Evolutionary conservation across 768 basidiomycete species (phyloP).

Genomic region (Multifurca ochricompacta): DNA sequence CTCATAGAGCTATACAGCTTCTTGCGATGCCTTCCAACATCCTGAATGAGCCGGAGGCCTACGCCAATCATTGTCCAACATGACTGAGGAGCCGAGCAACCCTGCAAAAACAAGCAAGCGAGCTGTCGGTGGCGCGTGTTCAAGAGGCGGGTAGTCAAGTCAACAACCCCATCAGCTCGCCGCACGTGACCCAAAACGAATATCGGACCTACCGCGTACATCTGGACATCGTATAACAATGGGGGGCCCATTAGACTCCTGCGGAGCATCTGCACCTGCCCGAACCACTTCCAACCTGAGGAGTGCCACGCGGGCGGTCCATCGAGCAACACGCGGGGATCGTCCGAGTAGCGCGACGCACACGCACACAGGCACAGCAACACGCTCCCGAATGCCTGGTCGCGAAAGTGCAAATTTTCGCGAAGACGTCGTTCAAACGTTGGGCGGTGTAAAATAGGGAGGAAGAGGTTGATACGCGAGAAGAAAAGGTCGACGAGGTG

Average conservation of each 20-base stretch:
- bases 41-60: slow-evolving; percentile 65
- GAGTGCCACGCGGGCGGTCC: slow-evolving; percentile 28
- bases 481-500: slow-evolving; percentile 46
- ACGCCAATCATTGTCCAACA: slow-evolving; percentile 53
- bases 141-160: no score
- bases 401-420: slow-evolving; percentile 33
- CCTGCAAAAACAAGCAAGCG: slow-evolving; percentile 34
- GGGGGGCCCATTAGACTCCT: slow-evolving; percentile 50
- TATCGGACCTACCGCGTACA: slow-evolving; percentile 45
- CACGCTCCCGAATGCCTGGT: slow-evolving; percentile 37
- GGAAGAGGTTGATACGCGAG: slow-evolving; percentile 31
- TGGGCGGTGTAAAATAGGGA: slow-evolving; percentile 43
- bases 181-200: slow-evolving; percentile 25
- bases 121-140: slow-evolving; percentile 26
- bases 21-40: slow-evolving; percentile 65
- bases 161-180: slow-evolving; percentile 22
- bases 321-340: slow-evolving; percentile 35
- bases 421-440: slow-evolving; percentile 35
- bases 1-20: slow-evolving; percentile 33
- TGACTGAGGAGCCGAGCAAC: slow-evolving; percentile 41
- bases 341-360: slow-evolving; percentile 44
- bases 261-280: slow-evolving; percentile 54
- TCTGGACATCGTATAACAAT: slow-evolving; percentile 64
- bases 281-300: slow-evolving; percentile 41
- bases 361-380: slow-evolving; percentile 47